These are phyloP conservation scores for Suillus alpinus DNA, from an alignment of 768 basidiomycete genomes.

Conservation along the genomic window DNA sequence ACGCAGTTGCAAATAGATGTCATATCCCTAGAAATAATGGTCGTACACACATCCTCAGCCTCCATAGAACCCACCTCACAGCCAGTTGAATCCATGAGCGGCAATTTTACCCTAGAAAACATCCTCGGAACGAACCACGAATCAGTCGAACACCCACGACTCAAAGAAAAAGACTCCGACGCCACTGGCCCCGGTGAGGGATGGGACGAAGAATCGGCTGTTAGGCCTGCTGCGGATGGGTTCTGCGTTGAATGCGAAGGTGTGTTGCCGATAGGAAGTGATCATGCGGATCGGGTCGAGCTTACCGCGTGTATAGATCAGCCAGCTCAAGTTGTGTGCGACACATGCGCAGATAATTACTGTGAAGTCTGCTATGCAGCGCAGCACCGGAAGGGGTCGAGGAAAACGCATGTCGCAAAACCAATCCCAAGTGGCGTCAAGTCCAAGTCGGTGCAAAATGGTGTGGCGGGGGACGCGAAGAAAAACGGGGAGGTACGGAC, in stretches of 20 bases:
- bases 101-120: constrained; percentile 60
- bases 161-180: constrained; percentile 30
- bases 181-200: constrained; percentile 43
- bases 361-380: constrained; percentile 87
- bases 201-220: constrained; percentile 64
- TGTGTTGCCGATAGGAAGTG: constrained; percentile 29
- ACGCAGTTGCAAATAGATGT: constrained; percentile 11
- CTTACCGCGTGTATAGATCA: constrained; percentile 52
- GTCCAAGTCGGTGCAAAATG: constrained; percentile 15
- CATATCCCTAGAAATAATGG: constrained; percentile 16
- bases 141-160: constrained; percentile 50
- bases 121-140: constrained; percentile 68
- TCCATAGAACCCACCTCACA: constrained; percentile 11
- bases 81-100: constrained; percentile 3
- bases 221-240: constrained; percentile 51
- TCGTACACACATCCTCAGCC: constrained; percentile 15
- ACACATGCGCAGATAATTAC: constrained; percentile 67
- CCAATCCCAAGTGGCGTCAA: constrained; percentile 33
- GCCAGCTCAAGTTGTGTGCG: constrained; percentile 72
- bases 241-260: constrained; percentile 88
- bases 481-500: constrained; percentile 18
- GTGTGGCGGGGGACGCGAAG: constrained; percentile 5
- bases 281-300: background rate
- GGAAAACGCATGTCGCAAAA: constrained; percentile 60
- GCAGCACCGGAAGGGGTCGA: constrained; percentile 78